Conservation (phyloP, 805 yeast species). For the Yarrowia bubula region DNA sequence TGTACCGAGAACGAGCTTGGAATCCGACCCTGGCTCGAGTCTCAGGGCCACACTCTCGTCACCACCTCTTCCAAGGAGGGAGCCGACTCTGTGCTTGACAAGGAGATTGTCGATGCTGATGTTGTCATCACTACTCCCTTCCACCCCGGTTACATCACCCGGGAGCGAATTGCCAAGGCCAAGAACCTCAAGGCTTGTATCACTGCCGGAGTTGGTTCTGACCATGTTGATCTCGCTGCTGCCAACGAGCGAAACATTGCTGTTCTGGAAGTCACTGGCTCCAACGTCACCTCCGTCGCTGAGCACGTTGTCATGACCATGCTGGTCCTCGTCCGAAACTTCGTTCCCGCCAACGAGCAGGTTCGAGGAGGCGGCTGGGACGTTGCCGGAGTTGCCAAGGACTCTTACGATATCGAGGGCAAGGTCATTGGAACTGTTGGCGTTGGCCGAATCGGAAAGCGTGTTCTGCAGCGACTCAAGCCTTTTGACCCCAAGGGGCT, state of each 20-base stretch:
- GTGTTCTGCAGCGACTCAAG: slow-evolving; percentile 50
- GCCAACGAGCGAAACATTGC: slow-evolving; percentile 46
- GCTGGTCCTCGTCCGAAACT: slow-evolving; percentile 53
- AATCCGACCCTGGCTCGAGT: slow-evolving; percentile 59
- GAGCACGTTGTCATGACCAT: slow-evolving; percentile 54
- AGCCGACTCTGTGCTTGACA: slow-evolving; percentile 55
- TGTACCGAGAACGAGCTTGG: slow-evolving; percentile 76
- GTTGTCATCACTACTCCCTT: slow-evolving; percentile 79
- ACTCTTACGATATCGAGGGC: slow-evolving; percentile 45
- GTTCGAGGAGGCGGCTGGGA: slow-evolving; percentile 51
- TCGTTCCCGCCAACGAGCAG: slow-evolving; percentile 44
- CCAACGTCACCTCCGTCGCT: slow-evolving; percentile 57
- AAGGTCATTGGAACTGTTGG: slow-evolving; percentile 60
- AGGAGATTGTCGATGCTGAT: slow-evolving; percentile 68
- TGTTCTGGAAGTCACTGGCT: slow-evolving; percentile 52
- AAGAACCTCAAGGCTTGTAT: slow-evolving; percentile 45
- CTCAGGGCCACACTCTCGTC: slow-evolving; percentile 63
- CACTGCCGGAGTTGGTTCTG: slow-evolving; percentile 62
- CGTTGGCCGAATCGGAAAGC: slow-evolving; percentile 62
- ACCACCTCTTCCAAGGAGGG: slow-evolving; percentile 72
- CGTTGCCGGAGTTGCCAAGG: slow-evolving; percentile 48
- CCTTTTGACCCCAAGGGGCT: slow-evolving; percentile 53
- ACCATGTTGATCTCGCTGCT: slow-evolving; percentile 48
- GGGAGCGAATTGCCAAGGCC: slow-evolving; percentile 48
- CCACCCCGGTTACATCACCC: slow-evolving; percentile 74